Evolutionary conservation across 192 early-diverging fungal genomes (phyloP).

Genomic region (Pilaira anomala): DNA sequence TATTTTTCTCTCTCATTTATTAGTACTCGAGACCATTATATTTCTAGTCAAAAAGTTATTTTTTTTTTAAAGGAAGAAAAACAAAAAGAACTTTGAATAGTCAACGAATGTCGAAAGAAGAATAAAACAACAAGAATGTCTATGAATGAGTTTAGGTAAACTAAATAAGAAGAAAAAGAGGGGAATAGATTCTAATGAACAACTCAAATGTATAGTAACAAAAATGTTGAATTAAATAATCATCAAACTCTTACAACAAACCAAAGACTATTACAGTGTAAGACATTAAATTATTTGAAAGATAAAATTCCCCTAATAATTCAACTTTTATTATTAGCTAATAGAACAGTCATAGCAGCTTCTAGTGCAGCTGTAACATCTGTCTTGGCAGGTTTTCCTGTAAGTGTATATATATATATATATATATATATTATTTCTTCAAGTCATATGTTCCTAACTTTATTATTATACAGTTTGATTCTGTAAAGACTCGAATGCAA

Average conservation of each 20-base stretch:
- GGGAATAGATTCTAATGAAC: too few relatives aligned
- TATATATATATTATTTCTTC: background rate
- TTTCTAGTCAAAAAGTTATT: too few relatives aligned
- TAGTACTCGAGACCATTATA: too few relatives aligned
- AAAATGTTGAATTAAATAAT: background rate
- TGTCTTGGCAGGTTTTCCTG: conserved; percentile 67
- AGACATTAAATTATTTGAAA: background rate
- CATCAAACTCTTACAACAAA: background rate
- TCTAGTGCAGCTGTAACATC: conserved; percentile 67
- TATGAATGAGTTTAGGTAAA: background rate
- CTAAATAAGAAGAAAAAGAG: too few relatives aligned
- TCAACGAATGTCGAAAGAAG: too few relatives aligned
- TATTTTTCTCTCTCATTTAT: too few relatives aligned
- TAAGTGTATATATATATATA: conserved; percentile 13
- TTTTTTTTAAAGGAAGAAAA: too few relatives aligned
- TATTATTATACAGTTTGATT: conserved; percentile 64
- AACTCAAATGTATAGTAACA: background rate
- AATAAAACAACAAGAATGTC: background rate
- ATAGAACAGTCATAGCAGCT: conserved; percentile 67
- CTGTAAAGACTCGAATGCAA: conserved; percentile 96
- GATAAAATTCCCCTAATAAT: background rate
- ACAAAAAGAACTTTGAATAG: too few relatives aligned
- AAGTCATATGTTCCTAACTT: background rate
- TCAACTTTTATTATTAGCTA: conserved; percentile 25
- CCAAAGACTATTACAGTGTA: background rate